Evolutionary conservation across 352 stramenopile species (phyloP).

Genomic region (Phytophthora crassamura): DNA sequence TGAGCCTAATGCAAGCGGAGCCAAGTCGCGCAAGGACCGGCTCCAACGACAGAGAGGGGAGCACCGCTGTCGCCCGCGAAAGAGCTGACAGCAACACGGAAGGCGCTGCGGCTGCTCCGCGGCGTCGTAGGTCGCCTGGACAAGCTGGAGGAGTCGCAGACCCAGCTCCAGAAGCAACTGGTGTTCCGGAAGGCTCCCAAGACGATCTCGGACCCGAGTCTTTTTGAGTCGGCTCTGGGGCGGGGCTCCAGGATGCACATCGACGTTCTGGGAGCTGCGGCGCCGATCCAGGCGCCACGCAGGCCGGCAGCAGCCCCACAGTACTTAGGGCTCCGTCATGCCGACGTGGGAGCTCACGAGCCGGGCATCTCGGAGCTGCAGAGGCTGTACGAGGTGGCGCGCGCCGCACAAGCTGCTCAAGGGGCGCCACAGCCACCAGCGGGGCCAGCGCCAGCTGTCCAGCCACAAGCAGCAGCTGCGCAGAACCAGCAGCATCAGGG

Average conservation of each 20-base stretch:
- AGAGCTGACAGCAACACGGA: neutral
- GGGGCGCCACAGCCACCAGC: neutral
- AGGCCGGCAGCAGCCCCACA: neutral
- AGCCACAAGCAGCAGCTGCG: too few relatives aligned
- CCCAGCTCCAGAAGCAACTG: neutral
- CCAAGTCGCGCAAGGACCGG: too few relatives aligned
- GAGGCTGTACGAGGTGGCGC: neutral
- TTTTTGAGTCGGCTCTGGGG: neutral
- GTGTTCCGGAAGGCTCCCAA: neutral
- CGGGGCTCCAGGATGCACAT: neutral
- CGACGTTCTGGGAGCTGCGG: neutral
- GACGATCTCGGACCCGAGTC: neutral
- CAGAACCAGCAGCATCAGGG: neutral
- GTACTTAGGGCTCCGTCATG: too few relatives aligned
- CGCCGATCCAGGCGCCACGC: neutral
- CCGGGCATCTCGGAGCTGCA: too few relatives aligned
- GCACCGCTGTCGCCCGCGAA: too few relatives aligned
- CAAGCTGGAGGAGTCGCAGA: neutral
- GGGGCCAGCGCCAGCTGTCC: neutral
- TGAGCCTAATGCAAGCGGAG: too few relatives aligned
- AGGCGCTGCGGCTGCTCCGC: too few relatives aligned
- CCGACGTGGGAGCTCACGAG: neutral
- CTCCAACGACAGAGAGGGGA: too few relatives aligned
- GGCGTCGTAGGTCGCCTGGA: too few relatives aligned
- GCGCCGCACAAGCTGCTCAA: neutral